Evolutionary conservation across 768 basidiomycete genomes (phyloP), one percentile per base, ranked within the genome.

Genomic region (Naematelia aurantialba): DNA sequence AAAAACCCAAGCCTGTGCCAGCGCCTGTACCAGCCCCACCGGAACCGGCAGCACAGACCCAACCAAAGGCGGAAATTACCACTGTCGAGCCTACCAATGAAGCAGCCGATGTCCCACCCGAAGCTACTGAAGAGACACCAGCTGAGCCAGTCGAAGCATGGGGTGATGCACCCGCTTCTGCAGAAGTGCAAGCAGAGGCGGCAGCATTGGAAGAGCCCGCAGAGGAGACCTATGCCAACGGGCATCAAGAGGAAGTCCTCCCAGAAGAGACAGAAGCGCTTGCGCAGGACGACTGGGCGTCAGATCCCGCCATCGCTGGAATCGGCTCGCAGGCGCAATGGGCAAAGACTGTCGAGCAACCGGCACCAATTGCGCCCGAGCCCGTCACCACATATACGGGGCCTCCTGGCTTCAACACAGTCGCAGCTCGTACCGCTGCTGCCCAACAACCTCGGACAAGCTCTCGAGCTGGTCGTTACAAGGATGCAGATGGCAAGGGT

Each of bases 331-430:
- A 69, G 45, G 66, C 69, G 12, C 63, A 63, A 14, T 73, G 72
- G 67, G 61, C 69, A 4, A 64, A 72, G 57, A 45, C 69, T 26
- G 31, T 44, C 22, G 56, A 59, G 29, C 60, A 59, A 10, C 63
- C 55, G 3, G 60, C 69, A 25, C 52, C 56, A 13, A 17, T 59
- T 25, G 64, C 68, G 11, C 68, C 70, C 13, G 72, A 76, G 58
- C 65, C 70, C 10, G 60, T 64, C 22, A 74, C 73, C 19, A 70
- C 73, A n/a, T 75, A 75, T 57, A 70, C 70, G 30, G 76, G 74
- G 26, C 77, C 77, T 50, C 77, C 77, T 26, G 77, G 77, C 13
- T 73, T 78, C 69, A 74, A 73, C 67, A 66, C 68, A 10, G 57
- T 68, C 39, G 67, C 54, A 54, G 44, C 42, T 54, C 58, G n/a